Base-by-base conservation (phyloP, 306 rosid genomes). In the Cucumis hystrix region DNA sequence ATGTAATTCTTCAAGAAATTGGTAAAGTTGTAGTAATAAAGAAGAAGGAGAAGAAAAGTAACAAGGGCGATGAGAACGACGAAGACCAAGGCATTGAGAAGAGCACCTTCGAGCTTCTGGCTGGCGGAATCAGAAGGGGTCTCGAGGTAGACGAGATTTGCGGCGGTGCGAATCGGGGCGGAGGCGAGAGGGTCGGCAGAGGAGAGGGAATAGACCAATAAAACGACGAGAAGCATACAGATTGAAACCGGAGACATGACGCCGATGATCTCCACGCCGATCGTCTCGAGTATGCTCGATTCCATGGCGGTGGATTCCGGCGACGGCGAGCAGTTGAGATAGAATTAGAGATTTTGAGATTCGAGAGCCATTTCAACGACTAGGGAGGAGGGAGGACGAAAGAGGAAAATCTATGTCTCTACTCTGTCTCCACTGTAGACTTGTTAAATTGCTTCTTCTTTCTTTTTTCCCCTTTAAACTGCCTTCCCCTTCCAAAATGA, bases 211-310 rank as follows among this genome's bases (percentile, higher is more conserved):
- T 91, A 94, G 58, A 94, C 97, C 23, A 94, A 64, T 62, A 94
- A 87, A 12, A 94, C 98, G 0, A 94, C 98, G 2, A 92, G 87
- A 63, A 91, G 79, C 98, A 94, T 94, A 83, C 98, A 94, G 84
- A 94, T 91, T 66, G 98, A 94, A 3, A 94, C 98, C 0, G 98
- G 98, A 12, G 89, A 88, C 98, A 94, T 94, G 2, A 94, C 97
- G 5, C 96, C 98, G 58, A 91, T 91, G 67, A 94, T 91, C 77
- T 94, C 98, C 0, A 83, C 88, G 77, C 98, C 98, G 72, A 94
- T 87, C 66, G 91, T 82, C 60, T 86, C 97, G 8, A 94, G 85
- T 54, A 94, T 80, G 88, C 97, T 91, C 69, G 93, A 85, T 78
- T 91, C 96, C 98, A 92, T 90, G 47, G 64, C 8, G 75, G 28